A percentile compares a stretch with the other conserved stretches of the same genome.
Evolutionary conservation across 345 rosid genomes (phyloP).

Genomic region (Populus deltoides): DNA sequence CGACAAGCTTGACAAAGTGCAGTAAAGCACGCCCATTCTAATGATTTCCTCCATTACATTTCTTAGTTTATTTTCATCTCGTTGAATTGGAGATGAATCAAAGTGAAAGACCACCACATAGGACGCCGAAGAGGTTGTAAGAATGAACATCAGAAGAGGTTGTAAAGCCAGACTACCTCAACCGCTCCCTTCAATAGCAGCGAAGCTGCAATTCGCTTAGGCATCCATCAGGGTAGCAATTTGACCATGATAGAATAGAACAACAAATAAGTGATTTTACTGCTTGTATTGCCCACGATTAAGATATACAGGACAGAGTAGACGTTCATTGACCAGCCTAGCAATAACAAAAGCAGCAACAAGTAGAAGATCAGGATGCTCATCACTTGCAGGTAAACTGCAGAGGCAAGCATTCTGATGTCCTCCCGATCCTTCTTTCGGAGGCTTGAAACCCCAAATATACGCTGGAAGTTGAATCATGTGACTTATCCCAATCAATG

Average conservation of each 20-base stretch:
- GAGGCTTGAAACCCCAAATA: constrained; percentile 57
- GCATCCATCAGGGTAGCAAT: constrained; percentile 56
- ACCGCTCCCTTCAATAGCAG: constrained; percentile 51
- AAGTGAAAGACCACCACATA: constrained; percentile 36
- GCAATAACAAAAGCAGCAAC: constrained; percentile 39
- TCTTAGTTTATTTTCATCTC: no score
- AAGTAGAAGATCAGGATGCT: no score
- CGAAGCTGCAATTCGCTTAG: constrained; percentile 56
- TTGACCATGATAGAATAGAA: constrained; percentile 23
- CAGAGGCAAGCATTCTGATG: constrained; percentile 51
- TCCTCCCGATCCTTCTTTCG: constrained; percentile 26
- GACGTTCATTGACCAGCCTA: constrained; percentile 44
- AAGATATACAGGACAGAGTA: background rate
- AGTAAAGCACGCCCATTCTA: no score
- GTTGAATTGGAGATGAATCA: no score
- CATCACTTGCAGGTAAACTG: background rate
- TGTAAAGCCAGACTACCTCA: constrained; percentile 63
- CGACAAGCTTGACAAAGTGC: no score
- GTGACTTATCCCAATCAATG: background rate
- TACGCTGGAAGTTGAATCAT: constrained; percentile 28
- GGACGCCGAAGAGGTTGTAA: constrained; percentile 11
- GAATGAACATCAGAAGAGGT: constrained; percentile 36
- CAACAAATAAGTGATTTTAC: background rate
- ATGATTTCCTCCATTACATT: no score
- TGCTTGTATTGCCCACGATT: background rate